Percentiles rank a stretch among this genome's conserved stretches.
Evolutionary conservation across 2,329 filamentous ascomycete genomes (phyloP).

Genomic region (Magnaporthiopsis incrustans): DNA sequence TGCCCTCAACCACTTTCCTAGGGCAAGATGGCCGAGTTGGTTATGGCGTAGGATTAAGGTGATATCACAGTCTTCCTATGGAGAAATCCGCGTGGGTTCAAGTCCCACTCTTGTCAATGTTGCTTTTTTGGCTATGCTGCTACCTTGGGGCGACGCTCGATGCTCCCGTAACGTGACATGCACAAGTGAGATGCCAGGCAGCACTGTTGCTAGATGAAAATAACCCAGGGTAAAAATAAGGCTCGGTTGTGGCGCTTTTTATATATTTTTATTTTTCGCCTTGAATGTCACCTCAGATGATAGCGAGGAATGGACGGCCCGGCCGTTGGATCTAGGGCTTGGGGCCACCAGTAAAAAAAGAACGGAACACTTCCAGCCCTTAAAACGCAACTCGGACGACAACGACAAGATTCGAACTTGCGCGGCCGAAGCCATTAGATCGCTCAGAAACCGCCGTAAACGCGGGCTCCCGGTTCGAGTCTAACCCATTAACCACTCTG

Average conservation of each 20-base stretch:
- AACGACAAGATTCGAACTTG: constrained; percentile 7
- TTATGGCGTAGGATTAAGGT: constrained; percentile 22
- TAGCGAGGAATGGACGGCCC: too few relatives aligned
- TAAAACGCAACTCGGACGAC: neutral
- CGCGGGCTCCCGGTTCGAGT: neutral
- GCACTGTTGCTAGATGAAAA: too few relatives aligned
- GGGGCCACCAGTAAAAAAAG: neutral
- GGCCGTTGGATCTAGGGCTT: too few relatives aligned
- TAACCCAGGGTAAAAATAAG: too few relatives aligned
- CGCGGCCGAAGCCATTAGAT: constrained; percentile 7
- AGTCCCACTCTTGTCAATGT: constrained; percentile 24
- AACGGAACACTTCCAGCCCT: neutral
- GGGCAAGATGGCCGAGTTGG: constrained; percentile 20
- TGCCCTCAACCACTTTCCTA: neutral
- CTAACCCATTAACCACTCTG: constrained; percentile 7
- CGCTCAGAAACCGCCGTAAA: neutral
- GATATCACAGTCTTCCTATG: constrained; percentile 12
- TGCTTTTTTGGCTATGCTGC: neutral
- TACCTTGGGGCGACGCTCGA: neutral
- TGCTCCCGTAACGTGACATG: too few relatives aligned
- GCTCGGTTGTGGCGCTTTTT: too few relatives aligned
- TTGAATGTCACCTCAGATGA: too few relatives aligned
- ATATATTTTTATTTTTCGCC: too few relatives aligned
- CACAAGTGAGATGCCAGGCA: too few relatives aligned
- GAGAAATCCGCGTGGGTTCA: constrained; percentile 29